Conservation (phyloP, 805 yeast genomes). For the Komagataella populi region DNA sequence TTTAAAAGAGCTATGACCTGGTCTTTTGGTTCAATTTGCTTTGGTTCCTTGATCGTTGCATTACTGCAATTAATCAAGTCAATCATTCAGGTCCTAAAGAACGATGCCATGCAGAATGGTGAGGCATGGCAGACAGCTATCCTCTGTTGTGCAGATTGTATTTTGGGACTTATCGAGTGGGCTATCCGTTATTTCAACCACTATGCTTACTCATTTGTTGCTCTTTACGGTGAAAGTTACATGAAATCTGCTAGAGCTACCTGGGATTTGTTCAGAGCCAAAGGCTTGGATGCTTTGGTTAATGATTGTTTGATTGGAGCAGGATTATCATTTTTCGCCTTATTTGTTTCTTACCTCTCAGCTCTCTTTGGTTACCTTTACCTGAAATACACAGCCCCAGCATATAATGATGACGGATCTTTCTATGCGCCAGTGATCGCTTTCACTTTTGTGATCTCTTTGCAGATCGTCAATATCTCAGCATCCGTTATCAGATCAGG, state of each 20-base stretch:
- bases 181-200: conserved; percentile 75
- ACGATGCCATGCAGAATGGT: conserved; percentile 12
- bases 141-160: conserved; percentile 9
- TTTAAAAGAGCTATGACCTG: conserved; percentile 26
- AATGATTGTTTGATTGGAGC: conserved; percentile 76
- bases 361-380: conserved; percentile 50
- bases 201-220: conserved; percentile 79
- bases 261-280: conserved; percentile 59
- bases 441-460: conserved; percentile 55
- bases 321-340: conserved; percentile 62
- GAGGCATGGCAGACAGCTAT: conserved; percentile 7
- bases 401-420: conserved; percentile 43
- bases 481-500: conserved; percentile 65
- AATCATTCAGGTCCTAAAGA: conserved; percentile 35
- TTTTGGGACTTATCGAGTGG: conserved; percentile 55
- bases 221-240: conserved; percentile 75
- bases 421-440: conserved; percentile 67
- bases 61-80: conserved; percentile 54
- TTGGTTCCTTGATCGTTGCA: conserved; percentile 49
- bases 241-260: conserved; percentile 70
- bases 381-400: conserved; percentile 54
- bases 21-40: conserved; percentile 9
- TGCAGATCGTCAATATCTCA: conserved; percentile 60
- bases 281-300: conserved; percentile 75
- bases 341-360: conserved; percentile 47